Percentiles rank a stretch among this genome's conserved stretches.
Conservation (phyloP, 140 eudicot genomes). For the Cichorium intybus region DNA sequence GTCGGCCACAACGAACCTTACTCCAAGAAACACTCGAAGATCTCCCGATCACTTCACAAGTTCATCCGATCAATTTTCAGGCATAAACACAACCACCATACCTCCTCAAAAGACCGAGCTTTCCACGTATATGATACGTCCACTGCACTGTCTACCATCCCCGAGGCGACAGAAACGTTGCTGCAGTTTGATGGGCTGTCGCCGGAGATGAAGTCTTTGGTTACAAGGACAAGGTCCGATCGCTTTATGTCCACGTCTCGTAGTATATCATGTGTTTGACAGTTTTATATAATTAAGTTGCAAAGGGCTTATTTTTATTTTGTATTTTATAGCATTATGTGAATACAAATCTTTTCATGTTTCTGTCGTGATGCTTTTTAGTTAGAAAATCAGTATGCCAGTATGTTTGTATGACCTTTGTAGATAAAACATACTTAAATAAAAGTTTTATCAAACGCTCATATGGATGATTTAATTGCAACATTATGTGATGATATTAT, state of each 20-base stretch:
- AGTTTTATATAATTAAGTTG: slow-evolving; percentile 7
- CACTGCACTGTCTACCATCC: slow-evolving; percentile 52
- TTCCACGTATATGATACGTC: slow-evolving; percentile 39
- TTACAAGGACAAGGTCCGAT: slow-evolving; percentile 55
- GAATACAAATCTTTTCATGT: background rate
- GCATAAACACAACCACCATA: slow-evolving; percentile 29
- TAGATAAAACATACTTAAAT: background rate
- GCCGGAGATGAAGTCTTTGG: slow-evolving; percentile 65
- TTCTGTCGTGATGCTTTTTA: background rate
- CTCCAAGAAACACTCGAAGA: slow-evolving; percentile 38
- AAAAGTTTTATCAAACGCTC: background rate
- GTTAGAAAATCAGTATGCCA: background rate
- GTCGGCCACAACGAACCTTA: background rate
- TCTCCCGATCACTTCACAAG: slow-evolving; percentile 62
- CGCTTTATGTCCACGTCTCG: slow-evolving; percentile 50
- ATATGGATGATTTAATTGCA: too few species aligned
- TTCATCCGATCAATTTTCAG: slow-evolving; percentile 61
- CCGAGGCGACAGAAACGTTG: slow-evolving; percentile 59
- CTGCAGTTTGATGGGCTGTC: slow-evolving; percentile 36
- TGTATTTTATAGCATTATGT: background rate
- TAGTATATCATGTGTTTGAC: slow-evolving; percentile 67
- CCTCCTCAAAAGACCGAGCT: slow-evolving; percentile 18
- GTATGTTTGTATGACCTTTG: background rate
- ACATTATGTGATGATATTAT: too few species aligned
- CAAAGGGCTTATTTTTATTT: background rate